Conservation (phyloP, 108 stramenopile genomes). For the Pseudonitzschia multiseries region DNA sequence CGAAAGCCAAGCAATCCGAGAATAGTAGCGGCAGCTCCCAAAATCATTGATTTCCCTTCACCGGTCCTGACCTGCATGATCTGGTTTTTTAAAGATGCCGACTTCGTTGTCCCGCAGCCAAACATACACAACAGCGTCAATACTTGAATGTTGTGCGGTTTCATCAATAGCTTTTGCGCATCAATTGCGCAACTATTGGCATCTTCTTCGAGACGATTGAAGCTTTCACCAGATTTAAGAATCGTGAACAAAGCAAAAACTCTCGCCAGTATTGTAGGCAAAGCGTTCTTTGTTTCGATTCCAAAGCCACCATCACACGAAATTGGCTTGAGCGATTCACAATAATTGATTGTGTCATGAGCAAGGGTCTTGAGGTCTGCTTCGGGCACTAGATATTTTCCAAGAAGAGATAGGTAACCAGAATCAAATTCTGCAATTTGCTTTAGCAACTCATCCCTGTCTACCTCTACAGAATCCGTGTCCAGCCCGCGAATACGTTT, state of each 20-base stretch:
- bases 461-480: conserved; percentile 20
- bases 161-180: conserved; percentile 43
- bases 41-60: conserved; percentile 66
- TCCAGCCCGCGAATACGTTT: conserved; percentile 29
- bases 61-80: conserved; percentile 62
- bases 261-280: conserved; percentile 49
- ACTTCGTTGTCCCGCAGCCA: conserved; percentile 35
- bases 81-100: conserved; percentile 42
- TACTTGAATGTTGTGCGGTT: conserved; percentile 64
- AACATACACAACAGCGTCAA: conserved; percentile 52
- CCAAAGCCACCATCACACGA: conserved; percentile 31
- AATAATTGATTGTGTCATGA: conserved; percentile 32
- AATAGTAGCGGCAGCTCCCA: conserved; percentile 52
- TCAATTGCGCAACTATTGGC: conserved; percentile 34
- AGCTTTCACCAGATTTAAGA: conserved; percentile 61
- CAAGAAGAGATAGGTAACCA: conserved; percentile 47
- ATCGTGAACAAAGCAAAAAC: conserved; percentile 65
- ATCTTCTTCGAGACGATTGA: conserved; percentile 50
- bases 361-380: conserved; percentile 51
- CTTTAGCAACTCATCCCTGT: conserved; percentile 34
- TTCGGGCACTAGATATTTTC: conserved; percentile 47
- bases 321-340: conserved; percentile 36
- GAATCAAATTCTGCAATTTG: conserved; percentile 44
- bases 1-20: conserved; percentile 52
- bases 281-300: conserved; percentile 20